Evolutionary conservation across 257 asterid species (phyloP).

Genomic region (Eucommia ulmoides): DNA sequence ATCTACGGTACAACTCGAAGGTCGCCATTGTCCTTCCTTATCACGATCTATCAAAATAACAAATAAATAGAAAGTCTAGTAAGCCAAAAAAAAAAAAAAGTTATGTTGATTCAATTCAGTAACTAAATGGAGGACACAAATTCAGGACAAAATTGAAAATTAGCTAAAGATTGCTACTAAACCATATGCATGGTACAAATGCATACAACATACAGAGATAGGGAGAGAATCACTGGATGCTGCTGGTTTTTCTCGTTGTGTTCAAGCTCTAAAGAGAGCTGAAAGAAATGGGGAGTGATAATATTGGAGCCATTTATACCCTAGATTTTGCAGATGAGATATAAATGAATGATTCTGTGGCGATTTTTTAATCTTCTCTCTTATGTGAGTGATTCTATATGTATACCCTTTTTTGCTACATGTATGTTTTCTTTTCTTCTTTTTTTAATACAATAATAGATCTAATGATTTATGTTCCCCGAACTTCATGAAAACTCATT

Average conservation of each 20-base stretch:
- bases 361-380: too few species aligned
- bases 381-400: too few species aligned
- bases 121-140: neutral
- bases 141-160: neutral
- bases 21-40: slow-evolving; percentile 48
- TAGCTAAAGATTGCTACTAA: neutral
- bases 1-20: slow-evolving; percentile 80
- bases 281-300: slow-evolving; percentile 36
- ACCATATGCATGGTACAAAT: neutral
- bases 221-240: neutral
- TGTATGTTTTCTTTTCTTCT: too few species aligned
- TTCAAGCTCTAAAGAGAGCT: slow-evolving; percentile 3
- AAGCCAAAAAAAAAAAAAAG: neutral
- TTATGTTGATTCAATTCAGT: neutral
- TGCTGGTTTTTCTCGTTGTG: slow-evolving; percentile 1
- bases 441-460: too few species aligned
- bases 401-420: too few species aligned
- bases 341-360: slow-evolving; percentile 55
- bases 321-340: slow-evolving; percentile 47
- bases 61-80: neutral
- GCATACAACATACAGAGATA: neutral
- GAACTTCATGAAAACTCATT: too few species aligned
- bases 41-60: neutral
- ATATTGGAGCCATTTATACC: slow-evolving; percentile 77
- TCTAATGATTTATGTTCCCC: too few species aligned